Conservation (phyloP, 177 flowering plant genomes). For the Tripterygium wilfordii region DNA sequence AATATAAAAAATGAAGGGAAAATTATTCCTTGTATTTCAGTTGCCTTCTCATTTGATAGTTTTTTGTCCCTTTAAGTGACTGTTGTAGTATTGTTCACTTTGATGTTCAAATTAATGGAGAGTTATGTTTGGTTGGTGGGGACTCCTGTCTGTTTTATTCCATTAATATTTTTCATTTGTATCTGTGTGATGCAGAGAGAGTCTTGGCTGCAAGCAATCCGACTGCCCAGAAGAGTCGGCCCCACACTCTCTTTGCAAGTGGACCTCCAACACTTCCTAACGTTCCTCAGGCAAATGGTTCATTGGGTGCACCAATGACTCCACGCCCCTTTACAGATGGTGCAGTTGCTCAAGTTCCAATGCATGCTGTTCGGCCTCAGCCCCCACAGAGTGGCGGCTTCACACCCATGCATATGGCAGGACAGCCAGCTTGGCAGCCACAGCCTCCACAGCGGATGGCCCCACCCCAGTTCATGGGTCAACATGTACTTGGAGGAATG, state of each 20-base stretch:
- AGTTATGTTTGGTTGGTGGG: too few species aligned
- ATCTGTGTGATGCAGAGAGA: conserved; percentile 76
- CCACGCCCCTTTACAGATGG: conserved; percentile 82
- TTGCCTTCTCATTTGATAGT: too few species aligned
- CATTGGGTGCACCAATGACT: conserved; percentile 48
- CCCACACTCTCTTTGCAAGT: conserved; percentile 94
- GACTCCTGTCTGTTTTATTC: too few species aligned
- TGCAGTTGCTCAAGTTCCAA: conserved; percentile 40
- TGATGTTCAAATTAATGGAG: too few species aligned
- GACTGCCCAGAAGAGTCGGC: conserved; percentile 64
- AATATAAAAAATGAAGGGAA: too few species aligned
- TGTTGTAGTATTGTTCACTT: too few species aligned
- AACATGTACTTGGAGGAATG: too few species aligned
- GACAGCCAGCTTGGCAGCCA: conserved; percentile 70
- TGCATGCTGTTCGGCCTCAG: conserved; percentile 40
- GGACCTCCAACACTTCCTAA: conserved; percentile 85
- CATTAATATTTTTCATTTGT: too few species aligned
- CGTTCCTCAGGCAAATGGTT: conserved; percentile 62
- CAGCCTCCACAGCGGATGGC: conserved; percentile 51
- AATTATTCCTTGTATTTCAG: too few species aligned
- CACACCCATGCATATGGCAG: conserved; percentile 55
- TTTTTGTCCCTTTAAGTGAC: too few species aligned
- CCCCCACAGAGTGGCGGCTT: conserved; percentile 44
- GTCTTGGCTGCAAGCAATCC: conserved; percentile 96
- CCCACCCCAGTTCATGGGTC: conserved; percentile 43